Evolutionary conservation across 192 early-diverging fungal genomes (phyloP).

Genomic region (Gigaspora rosea): DNA sequence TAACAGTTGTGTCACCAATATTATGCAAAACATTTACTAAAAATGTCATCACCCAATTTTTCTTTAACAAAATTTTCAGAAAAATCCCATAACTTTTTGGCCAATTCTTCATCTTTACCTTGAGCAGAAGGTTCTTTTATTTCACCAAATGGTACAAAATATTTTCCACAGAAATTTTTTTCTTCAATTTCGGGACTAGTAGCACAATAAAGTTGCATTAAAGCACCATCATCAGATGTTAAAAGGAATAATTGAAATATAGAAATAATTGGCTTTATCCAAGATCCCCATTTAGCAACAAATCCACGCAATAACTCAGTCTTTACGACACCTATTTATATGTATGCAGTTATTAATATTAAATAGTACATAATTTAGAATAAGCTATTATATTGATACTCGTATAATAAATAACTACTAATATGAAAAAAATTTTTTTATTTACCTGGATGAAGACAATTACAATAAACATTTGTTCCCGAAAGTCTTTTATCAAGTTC

Average conservation of each 20-base stretch:
- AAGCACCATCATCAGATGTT: conserved; percentile 44
- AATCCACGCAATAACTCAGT: neutral
- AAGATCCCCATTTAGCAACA: neutral
- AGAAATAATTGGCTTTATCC: neutral
- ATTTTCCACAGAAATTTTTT: conserved; percentile 34
- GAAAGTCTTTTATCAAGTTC: conserved; percentile 45
- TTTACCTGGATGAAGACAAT: conserved; percentile 54
- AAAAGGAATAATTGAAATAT: conserved; percentile 5
- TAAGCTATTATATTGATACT: no score
- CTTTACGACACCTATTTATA: neutral
- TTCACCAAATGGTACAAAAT: no score
- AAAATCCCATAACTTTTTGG: no score
- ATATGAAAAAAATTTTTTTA: no score
- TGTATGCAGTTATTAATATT: neutral
- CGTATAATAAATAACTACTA: no score
- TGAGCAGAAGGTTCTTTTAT: no score
- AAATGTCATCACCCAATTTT: no score
- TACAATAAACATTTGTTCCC: neutral
- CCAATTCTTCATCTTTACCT: no score
- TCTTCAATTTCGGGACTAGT: conserved; percentile 55
- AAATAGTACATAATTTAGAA: neutral
- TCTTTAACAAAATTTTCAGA: no score
- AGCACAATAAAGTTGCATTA: conserved; percentile 51
- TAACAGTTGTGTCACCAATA: no score
- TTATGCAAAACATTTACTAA: no score